Evolutionary conservation across 192 early-diverging fungal genomes (phyloP), one percentile per base, ranked within the genome.

Genomic region (Backusella circina): DNA sequence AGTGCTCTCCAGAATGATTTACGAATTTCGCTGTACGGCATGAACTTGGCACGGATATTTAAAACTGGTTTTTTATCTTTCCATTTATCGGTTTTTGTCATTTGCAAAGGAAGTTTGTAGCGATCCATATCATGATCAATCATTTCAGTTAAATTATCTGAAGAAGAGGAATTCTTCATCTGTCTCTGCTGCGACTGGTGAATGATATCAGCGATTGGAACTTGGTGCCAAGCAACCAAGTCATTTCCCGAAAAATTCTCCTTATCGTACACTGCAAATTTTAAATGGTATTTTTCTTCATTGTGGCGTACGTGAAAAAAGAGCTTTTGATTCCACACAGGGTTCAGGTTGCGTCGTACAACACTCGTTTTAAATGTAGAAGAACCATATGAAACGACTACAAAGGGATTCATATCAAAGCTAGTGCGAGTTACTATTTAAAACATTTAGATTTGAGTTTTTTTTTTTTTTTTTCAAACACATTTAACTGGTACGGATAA

Each of bases 341-440:
- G 94, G 69, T 90, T 88, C 7, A 92, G 83, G 23, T 83, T 89
- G 73, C 94, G 91, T 16, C 88, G 82, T 37, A 92, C 79, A 0
- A 85, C 83, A 31, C 87, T 79, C 3, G 93, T 94, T 37, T 92
- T 79, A 74, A 91, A 95, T 5, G 91, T 95, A 21, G 88, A 85
- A 35, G 84, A 80, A 16, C 88, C 86, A 80, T 90, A 93, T 4
- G 91, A 89, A 16, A 94, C 84, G 35, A 93, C 82, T 5, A 91
- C 92, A 84, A 94, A 95, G 0, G 94, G 93, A 78, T 95, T 93
- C 86, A 93, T 94, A 77, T 94, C 90, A 74, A 90, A 93, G 9
- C 89, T 84, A 0, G 87, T 88, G 26, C 86, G 76, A 6, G 87
- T 84, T 18, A 80, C 81, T 61, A 61, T 23, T 61, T 10, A 61